phyloP scores from a whole-genome alignment of 331 rosid species.

The Acacia pycnantha region DNA sequence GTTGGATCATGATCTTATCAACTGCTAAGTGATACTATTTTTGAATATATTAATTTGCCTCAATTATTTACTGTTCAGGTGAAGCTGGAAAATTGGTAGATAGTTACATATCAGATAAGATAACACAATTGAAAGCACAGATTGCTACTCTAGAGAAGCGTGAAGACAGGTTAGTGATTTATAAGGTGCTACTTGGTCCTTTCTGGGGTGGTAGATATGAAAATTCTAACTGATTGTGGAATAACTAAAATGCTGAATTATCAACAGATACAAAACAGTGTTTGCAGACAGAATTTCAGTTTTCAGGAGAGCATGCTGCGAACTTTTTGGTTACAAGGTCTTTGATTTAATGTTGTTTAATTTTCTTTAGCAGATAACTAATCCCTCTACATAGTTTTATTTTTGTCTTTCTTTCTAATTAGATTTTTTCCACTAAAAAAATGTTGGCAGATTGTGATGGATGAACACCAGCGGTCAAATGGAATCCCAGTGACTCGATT shows the following conservation, averaged over 20 bases:
- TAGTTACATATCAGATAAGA: slow-evolving; percentile 82
- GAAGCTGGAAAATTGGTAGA: slow-evolving; percentile 84
- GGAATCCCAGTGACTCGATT: slow-evolving; percentile 91
- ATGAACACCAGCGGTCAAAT: slow-evolving; percentile 87
- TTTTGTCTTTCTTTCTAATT: not conserved
- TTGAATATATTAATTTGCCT: slow-evolving; percentile 20
- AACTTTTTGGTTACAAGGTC: slow-evolving; percentile 94
- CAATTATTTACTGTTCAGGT: slow-evolving; percentile 50
- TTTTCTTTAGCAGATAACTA: not conserved
- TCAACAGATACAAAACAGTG: slow-evolving; percentile 91
- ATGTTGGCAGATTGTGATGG: slow-evolving; percentile 89
- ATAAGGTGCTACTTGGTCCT: slow-evolving; percentile 19
- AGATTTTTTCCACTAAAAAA: not conserved
- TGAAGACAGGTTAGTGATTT: slow-evolving; percentile 72
- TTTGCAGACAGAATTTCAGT: slow-evolving; percentile 95
- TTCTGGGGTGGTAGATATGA: slow-evolving; percentile 9
- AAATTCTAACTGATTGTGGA: slow-evolving; percentile 33
- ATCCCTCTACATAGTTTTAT: not conserved
- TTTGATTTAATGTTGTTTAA: not conserved
- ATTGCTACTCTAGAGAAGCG: slow-evolving; percentile 95
- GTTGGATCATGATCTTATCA: not conserved
- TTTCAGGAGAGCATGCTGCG: slow-evolving; percentile 94
- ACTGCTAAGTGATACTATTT: not conserved
- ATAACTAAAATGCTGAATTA: slow-evolving; percentile 37
- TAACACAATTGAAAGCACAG: slow-evolving; percentile 79